phyloP scores from a whole-genome alignment of 495 filamentous ascomycete genomes.

The Elasticomyces elasticus region DNA sequence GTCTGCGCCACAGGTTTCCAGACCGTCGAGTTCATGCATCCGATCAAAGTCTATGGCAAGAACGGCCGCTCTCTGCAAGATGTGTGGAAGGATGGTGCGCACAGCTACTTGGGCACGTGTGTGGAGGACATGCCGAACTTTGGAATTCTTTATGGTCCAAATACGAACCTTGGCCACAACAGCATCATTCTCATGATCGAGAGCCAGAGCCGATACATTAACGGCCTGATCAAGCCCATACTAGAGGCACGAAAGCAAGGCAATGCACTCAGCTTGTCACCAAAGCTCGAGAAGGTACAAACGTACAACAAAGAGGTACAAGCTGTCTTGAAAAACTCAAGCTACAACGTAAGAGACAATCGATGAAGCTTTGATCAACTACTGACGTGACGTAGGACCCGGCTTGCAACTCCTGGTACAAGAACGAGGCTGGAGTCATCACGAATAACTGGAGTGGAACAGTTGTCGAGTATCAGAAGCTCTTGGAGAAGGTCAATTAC shows the following conservation, averaged over 20 bases:
- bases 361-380: neutral
- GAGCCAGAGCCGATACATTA: constrained; percentile 45
- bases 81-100: constrained; percentile 41
- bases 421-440: constrained; percentile 42
- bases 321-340: constrained; percentile 30
- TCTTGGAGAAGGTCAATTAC: constrained; percentile 32
- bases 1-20: constrained; percentile 48
- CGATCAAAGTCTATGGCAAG: constrained; percentile 42
- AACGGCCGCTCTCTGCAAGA: constrained; percentile 36
- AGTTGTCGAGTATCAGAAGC: constrained; percentile 42
- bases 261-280: constrained; percentile 33
- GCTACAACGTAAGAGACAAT: constrained; percentile 33
- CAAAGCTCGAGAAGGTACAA: constrained; percentile 30
- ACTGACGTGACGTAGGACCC: constrained; percentile 28
- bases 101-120: constrained; percentile 39
- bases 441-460: constrained; percentile 49
- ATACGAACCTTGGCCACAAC: constrained; percentile 44
- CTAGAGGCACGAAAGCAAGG: constrained; percentile 33
- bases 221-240: constrained; percentile 36
- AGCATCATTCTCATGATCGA: constrained; percentile 53
- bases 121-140: constrained; percentile 47
- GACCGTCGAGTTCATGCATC: constrained; percentile 45
- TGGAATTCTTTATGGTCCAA: constrained; percentile 39
- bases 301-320: constrained; percentile 43
- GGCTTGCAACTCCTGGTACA: constrained; percentile 49